Evolutionary conservation across 163 green algal genomes (phyloP).

Genomic region (Smithsoniella earleae): DNA sequence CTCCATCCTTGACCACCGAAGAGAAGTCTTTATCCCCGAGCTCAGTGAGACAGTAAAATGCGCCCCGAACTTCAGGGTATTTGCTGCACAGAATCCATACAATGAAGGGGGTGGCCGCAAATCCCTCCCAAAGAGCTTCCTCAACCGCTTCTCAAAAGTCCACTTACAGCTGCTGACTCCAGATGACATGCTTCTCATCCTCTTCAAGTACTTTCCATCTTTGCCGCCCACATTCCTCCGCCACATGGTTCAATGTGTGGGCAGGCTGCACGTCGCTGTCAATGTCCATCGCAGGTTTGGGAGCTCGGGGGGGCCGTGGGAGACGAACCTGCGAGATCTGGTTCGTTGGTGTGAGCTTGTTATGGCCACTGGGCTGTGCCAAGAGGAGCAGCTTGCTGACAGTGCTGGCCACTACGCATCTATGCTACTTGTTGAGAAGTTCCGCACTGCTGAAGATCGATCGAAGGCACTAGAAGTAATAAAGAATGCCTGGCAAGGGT

Average conservation of each 20-base stretch:
- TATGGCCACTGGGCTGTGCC: constrained; percentile 10
- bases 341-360: constrained; percentile 90
- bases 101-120: constrained; percentile 90
- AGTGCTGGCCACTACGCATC: constrained; percentile 53
- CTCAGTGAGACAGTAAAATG: constrained; percentile 69
- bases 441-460: constrained; percentile 63
- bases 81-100: constrained; percentile 85
- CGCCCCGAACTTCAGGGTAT: constrained; percentile 77
- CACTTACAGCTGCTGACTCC: constrained; percentile 68
- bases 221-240: constrained; percentile 31
- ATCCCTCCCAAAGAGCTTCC: constrained; percentile 91
- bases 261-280: constrained; percentile 48
- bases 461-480: constrained; percentile 14
- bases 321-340: constrained; percentile 98
- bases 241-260: constrained; percentile 70
- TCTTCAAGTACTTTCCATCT: constrained; percentile 1
- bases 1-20: constrained; percentile 85
- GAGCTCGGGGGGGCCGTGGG: constrained; percentile 75
- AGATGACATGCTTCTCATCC: constrained; percentile 72
- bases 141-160: constrained; percentile 93
- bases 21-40: constrained; percentile 93
- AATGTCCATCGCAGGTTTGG: constrained; percentile 54
- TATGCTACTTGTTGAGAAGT: constrained; percentile 73
- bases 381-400: constrained; percentile 35
- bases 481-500: constrained; percentile 41